Base-by-base conservation (phyloP, 768 basidiomycete genomes). In the Lyophyllum decastes region DNA sequence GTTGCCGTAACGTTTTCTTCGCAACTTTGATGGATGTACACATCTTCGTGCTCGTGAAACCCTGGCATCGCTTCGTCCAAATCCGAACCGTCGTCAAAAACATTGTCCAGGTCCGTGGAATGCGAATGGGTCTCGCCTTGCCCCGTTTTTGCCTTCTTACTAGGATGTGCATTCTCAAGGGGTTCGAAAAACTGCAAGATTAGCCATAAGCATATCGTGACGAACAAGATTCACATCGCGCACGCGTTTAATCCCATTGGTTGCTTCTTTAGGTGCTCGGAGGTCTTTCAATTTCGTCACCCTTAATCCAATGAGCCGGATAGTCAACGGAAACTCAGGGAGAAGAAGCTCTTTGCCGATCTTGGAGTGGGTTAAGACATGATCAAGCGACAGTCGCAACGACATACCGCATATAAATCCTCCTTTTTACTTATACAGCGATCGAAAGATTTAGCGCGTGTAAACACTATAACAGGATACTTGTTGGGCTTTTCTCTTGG, bases 221-320 rank as follows among this genome's bases (percentile, higher is more conserved):
- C 44, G 19, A 17, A 38, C 52, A 17, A 52, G 22, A 33, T 46
- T 43, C 44, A 45, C 27, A 30, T 30, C 34, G 67, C 80, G 52
- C 66, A 93, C 94, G 55, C 86, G 81, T 69, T 90, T 89, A 59
- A 97, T 93, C 0, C 92, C 89, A 52, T 70, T 76, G 4, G 65
- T 60, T 12, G 77, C 69, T 40, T 77, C 71, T 44, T 66, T 57
- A 44, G 72, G 58, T 6, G 78, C 78, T 56, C 82, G 81, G 27
- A 95, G 72, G 72, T 99, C 96, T 66, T 91, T 92, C 63, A 99
- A 74, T 60, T 92, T 95, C 3, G 92, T 95, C 10, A 96, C 80
- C 45, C 95, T 79, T 25, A 99, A 74, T 5, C 96, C 96, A 61
- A 99, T 89, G 21, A 99, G 77, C 30, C 96, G 82, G 22, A 98